Percentiles rank a stretch among this genome's conserved stretches.
phyloP scores from a whole-genome alignment of 345 rosid species.

The Firmiana major region DNA sequence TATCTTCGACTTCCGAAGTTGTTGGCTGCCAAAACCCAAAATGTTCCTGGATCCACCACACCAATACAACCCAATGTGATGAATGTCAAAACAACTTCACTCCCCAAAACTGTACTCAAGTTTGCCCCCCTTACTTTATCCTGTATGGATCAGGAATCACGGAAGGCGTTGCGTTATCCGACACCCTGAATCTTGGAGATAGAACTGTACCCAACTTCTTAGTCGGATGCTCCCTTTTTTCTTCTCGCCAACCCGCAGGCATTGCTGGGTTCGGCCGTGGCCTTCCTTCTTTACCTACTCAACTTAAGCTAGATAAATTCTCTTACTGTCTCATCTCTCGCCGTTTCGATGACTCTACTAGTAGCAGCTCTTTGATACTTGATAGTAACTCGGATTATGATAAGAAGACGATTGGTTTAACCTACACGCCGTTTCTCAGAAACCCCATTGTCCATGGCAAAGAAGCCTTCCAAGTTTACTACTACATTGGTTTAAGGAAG shows the following conservation, averaged over 20 bases:
- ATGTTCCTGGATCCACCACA: conserved; percentile 40
- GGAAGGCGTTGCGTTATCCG: conserved; percentile 33
- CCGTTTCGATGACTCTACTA: conserved; percentile 27
- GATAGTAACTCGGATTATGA: conserved; percentile 19
- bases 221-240: conserved; percentile 41
- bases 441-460: conserved; percentile 21
- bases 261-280: conserved; percentile 44
- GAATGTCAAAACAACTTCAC: conserved; percentile 2
- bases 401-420: conserved; percentile 24
- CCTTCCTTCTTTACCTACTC: conserved; percentile 30
- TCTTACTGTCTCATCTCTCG: conserved; percentile 41
- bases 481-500: conserved; percentile 33
- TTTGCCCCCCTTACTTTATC: conserved; percentile 37
- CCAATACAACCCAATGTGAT: conserved; percentile 5
- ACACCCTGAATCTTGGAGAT: conserved; percentile 27
- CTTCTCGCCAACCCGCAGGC: conserved; percentile 36
- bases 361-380: conserved; percentile 25
- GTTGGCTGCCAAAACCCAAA: conserved; percentile 41
- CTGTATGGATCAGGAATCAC: conserved; percentile 36
- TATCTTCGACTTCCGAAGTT: conserved; percentile 30
- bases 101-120: conserved; percentile 24
- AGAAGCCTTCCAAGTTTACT: conserved; percentile 24
- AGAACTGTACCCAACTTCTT: conserved; percentile 21
- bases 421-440: conserved; percentile 31
- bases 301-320: conserved; percentile 35